Evolutionary conservation across 495 filamentous ascomycete genomes (phyloP), one percentile per base, ranked within the genome.

Genomic region (Hyaloscypha finlandica): DNA sequence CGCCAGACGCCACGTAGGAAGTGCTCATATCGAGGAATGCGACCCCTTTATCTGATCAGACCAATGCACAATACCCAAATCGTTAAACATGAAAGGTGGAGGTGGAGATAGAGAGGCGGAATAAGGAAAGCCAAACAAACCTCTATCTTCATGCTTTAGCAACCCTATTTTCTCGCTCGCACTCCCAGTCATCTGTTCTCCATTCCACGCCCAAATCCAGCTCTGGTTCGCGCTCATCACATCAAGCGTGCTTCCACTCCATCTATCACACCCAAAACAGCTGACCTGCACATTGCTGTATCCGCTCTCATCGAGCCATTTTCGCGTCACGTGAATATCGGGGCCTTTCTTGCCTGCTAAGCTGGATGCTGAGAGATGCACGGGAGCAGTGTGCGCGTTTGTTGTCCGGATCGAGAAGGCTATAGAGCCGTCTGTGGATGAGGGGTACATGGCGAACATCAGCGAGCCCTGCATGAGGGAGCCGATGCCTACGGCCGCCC

Each of bases 361-460:
- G 16, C 11, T 48, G 9, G 42, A 48, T 4, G 16, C 42, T 14
- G 42, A 48, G 11, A 48, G 42, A 19, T 6, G 4, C 8, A 48
- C 42, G 60, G 39, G 65, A 16, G 58, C n/a, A 8, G 20, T 61
- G 32, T 57, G 45, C 29, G 6, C 57, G 8, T 29, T 61, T 14
- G 51, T 57, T 14, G 65, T 42, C 14, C 57, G 64, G 16, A 55
- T 53, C 8, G 31, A 45, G 22, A 66, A 42, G 3, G 64, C 60
- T 12, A 66, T 37, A 48, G 8, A 33, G 3, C 58, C 52, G 4
- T 37, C 32, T 19, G 42, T 1, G 4, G 42, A 16, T 4, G 42
- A 48, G 9, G 65, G 65, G 58, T 58, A 68, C 51, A 68, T 33
- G 3, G 63, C 37, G 48, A 68, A 63, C 65, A 68, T 68, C 51